phyloP scores from a whole-genome alignment of 2,329 filamentous ascomycete species.

The Monilinia laxa region DNA sequence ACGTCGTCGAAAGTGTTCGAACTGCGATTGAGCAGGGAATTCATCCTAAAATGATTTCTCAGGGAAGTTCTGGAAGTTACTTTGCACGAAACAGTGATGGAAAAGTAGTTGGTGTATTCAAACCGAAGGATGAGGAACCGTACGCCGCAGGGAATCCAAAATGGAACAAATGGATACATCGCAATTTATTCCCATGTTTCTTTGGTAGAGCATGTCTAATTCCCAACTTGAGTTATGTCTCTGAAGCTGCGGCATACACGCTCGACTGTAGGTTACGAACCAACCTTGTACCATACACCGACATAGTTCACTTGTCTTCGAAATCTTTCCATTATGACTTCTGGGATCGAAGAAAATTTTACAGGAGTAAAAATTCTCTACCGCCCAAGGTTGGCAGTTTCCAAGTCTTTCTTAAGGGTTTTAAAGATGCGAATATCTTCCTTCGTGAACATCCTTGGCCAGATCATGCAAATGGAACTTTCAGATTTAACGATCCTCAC shows the following conservation, averaged over 20 bases:
- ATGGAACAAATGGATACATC: conserved; percentile 99
- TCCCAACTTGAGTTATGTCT: conserved; percentile 95
- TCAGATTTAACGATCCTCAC: conserved; percentile 66
- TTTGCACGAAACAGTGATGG: conserved; percentile 90
- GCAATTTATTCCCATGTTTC: conserved; percentile 95
- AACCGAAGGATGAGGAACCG: conserved; percentile 97
- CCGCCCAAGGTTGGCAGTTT: conserved; percentile 94
- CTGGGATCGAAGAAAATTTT: conserved; percentile 88
- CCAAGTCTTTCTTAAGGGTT: conserved; percentile 95
- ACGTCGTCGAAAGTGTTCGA: conserved; percentile 85
- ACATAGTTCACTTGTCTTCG: conserved; percentile 89
- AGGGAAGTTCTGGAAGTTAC: conserved; percentile 97
- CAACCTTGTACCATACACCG: conserved; percentile 92
- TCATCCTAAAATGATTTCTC: conserved; percentile 93
- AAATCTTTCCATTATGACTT: conserved; percentile 99
- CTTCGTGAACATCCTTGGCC: conserved; percentile 95
- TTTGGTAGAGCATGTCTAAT: conserved; percentile 94
- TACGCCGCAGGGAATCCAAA: conserved; percentile 97
- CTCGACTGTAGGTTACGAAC: conserved; percentile 88
- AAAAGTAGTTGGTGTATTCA: conserved; percentile 96
- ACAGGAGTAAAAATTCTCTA: conserved; percentile 80
- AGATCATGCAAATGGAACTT: conserved; percentile 68
- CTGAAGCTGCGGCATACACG: conserved; percentile 94
- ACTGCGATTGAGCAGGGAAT: conserved; percentile 85
- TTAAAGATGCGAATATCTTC: conserved; percentile 95